Conservation (phyloP, 805 yeast genomes). For the Hanseniaspora vineae region DNA sequence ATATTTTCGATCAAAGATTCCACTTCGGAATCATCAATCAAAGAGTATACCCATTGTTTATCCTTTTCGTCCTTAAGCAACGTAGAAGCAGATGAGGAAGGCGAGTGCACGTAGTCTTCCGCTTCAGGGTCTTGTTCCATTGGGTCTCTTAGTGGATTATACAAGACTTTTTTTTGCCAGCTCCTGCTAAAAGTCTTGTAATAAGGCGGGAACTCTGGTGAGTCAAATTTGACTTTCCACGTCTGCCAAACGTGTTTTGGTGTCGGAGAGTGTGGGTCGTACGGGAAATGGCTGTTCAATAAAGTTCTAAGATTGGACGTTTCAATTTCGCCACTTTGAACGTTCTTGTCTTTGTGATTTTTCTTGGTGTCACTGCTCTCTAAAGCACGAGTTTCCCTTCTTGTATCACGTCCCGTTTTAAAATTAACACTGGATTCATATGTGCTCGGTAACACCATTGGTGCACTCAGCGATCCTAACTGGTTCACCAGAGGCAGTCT, state of each 20-base stretch:
- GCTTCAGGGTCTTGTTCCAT: neutral
- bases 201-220: constrained; percentile 40
- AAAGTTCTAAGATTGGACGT: constrained; percentile 26
- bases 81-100: too few relatives aligned
- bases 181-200: constrained; percentile 4
- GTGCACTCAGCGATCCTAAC: neutral
- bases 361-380: neutral
- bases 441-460: neutral
- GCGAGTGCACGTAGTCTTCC: neutral
- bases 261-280: constrained; percentile 46
- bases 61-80: constrained; percentile 3
- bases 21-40: constrained; percentile 60
- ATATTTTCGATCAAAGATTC: constrained; percentile 40
- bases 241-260: constrained; percentile 89
- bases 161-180: constrained; percentile 4
- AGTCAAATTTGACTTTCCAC: constrained; percentile 63
- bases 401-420: neutral
- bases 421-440: neutral
- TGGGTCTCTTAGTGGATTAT: neutral
- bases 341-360: too few relatives aligned
- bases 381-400: neutral
- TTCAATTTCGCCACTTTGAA: too few relatives aligned
- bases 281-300: constrained; percentile 62
- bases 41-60: constrained; percentile 43
- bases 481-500: neutral